A percentile compares a stretch with the other conserved stretches of the same genome.
These are phyloP conservation scores for Suillus clintonianus DNA, from an alignment of 768 basidiomycete species.

Conservation along the genomic window DNA sequence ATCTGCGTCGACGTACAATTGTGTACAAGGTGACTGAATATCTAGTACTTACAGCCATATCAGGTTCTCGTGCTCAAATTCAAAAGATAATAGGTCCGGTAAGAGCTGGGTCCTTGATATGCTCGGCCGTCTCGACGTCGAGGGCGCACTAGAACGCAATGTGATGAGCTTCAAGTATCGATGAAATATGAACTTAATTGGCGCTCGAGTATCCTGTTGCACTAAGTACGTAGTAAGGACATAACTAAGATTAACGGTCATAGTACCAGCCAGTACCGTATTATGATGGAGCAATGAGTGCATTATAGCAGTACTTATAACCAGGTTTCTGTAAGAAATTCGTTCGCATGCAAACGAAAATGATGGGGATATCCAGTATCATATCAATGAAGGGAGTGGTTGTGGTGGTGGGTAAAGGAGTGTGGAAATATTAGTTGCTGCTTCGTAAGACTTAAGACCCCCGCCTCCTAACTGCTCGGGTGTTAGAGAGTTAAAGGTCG, in stretches of 20 bases:
- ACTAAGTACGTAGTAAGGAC: not conserved
- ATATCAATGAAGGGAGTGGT: not conserved
- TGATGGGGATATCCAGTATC: no score
- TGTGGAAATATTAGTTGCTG: conserved; percentile 19
- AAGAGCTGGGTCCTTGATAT: not conserved
- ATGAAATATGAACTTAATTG: not conserved
- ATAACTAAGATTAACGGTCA: not conserved
- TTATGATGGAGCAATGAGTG: not conserved
- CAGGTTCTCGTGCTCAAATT: not conserved
- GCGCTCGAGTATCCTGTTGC: no score
- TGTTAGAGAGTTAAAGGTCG: conserved; percentile 18
- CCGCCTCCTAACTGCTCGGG: conserved; percentile 20
- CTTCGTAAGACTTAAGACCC: conserved; percentile 13
- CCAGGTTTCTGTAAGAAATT: not conserved
- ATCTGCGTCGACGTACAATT: not conserved
- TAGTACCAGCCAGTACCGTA: not conserved
- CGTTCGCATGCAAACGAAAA: not conserved
- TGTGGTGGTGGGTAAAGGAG: conserved; percentile 10
- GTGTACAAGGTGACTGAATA: not conserved
- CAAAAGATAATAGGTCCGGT: not conserved
- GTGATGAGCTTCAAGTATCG: not conserved
- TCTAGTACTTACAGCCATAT: not conserved
- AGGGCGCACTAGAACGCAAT: not conserved
- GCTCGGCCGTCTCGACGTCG: not conserved
- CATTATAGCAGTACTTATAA: not conserved